Conservation (phyloP, 352 stramenopile genomes). For the Elongisporangium undulatum region DNA sequence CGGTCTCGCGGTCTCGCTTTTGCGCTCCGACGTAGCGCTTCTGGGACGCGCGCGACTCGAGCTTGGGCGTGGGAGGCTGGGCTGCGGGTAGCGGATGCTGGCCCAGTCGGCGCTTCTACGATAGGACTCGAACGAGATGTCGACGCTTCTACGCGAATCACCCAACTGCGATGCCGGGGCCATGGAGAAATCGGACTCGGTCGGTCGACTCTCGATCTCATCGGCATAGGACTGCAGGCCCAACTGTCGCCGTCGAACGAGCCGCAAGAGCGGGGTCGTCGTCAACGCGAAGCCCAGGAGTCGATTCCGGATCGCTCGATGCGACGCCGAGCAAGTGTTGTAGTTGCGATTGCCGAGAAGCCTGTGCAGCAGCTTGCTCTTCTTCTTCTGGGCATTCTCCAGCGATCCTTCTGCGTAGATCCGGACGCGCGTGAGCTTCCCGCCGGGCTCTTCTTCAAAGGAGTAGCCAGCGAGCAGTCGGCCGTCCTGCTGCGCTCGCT, state of each 20-base stretch:
- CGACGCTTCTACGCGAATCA: not conserved
- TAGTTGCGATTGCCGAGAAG: not conserved
- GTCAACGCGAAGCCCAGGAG: slow-evolving; percentile 25
- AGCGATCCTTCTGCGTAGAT: slow-evolving; percentile 27
- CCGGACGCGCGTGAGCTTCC: slow-evolving; percentile 24
- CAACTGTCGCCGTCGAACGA: slow-evolving; percentile 22
- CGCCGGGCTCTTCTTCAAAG: slow-evolving; percentile 20
- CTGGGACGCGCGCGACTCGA: not conserved
- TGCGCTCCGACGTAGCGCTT: not conserved
- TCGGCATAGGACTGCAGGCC: slow-evolving; percentile 8
- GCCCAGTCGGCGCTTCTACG: not conserved
- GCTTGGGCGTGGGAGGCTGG: not conserved
- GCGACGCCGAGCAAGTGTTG: not conserved
- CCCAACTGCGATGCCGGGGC: not conserved
- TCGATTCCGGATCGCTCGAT: slow-evolving; percentile 14
- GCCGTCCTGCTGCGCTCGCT: not conserved
- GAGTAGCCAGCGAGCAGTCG: slow-evolving; percentile 15
- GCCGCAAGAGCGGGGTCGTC: slow-evolving; percentile 13
- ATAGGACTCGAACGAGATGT: not conserved
- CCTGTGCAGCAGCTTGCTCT: not conserved
- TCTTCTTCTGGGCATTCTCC: not conserved
- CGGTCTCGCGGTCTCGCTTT: not conserved
- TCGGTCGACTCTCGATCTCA: not conserved
- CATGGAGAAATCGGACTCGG: not conserved
- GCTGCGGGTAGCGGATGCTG: not conserved